phyloP scores from a whole-genome alignment of 1,284 basidiomycete genomes.

The Trametes sp. region DNA sequence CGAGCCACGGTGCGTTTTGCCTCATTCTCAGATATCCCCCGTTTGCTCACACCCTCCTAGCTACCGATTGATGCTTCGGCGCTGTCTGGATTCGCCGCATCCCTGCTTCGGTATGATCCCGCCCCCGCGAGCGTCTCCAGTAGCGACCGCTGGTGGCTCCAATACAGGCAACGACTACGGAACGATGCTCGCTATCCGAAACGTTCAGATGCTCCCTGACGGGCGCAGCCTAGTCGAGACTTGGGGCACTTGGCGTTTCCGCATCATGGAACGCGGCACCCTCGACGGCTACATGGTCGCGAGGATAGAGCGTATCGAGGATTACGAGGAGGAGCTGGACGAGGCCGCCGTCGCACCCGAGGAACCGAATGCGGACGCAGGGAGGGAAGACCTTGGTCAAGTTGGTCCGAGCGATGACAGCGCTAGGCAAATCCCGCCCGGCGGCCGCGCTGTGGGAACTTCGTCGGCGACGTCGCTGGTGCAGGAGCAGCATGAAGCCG shows the following conservation, averaged over 20 bases:
- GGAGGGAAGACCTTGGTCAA: constrained; percentile 17
- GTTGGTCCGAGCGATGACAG: constrained; percentile 25
- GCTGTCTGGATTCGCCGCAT: constrained; percentile 79
- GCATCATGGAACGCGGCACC: constrained; percentile 81
- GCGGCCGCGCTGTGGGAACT: constrained; percentile 2
- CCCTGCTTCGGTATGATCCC: constrained; percentile 94
- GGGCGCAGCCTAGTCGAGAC: constrained; percentile 92
- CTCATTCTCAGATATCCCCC: constrained; percentile 28
- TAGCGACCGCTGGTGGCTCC: constrained; percentile 15
- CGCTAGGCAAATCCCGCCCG: constrained; percentile 14
- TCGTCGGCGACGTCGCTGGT: neutral
- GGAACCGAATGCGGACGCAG: constrained; percentile 29
- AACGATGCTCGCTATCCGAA: constrained; percentile 91
- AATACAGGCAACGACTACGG: constrained; percentile 78
- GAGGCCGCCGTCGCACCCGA: constrained; percentile 55
- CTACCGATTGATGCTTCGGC: constrained; percentile 92
- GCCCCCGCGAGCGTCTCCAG: constrained; percentile 51
- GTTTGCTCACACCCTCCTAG: constrained; percentile 36
- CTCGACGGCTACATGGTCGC: constrained; percentile 92
- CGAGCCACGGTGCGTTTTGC: constrained; percentile 69
- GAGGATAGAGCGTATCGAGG: constrained; percentile 76
- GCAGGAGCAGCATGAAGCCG: constrained; percentile 34
- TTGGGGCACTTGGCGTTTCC: constrained; percentile 85
- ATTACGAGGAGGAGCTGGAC: constrained; percentile 59
- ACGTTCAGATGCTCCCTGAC: constrained; percentile 88